Conservation (phyloP, 441 rosid species). For the Flueggea neowawraea region DNA sequence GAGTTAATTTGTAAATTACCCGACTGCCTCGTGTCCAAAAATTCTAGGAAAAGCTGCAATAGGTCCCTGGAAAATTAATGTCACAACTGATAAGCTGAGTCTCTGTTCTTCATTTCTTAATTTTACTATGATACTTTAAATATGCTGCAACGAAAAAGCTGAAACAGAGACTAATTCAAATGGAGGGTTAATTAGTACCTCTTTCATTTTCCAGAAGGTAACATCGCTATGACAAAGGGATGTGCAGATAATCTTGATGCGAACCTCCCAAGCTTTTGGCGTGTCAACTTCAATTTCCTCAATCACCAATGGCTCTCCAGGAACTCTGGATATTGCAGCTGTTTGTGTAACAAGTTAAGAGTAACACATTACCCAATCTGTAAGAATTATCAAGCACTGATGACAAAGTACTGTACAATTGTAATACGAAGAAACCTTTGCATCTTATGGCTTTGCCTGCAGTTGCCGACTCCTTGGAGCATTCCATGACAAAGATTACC, state of each 20-base stretch:
- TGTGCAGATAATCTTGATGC: slow-evolving; percentile 67
- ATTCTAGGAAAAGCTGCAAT: slow-evolving; percentile 44
- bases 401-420: not conserved
- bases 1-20: slow-evolving; percentile 26
- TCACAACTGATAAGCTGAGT: not conserved
- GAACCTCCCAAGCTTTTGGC: slow-evolving; percentile 65
- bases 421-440: slow-evolving; percentile 21
- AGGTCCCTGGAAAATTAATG: slow-evolving; percentile 32
- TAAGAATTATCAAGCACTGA: not conserved
- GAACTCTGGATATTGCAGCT: slow-evolving; percentile 61
- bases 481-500: not conserved
- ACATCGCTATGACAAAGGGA: slow-evolving; percentile 63
- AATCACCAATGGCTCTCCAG: slow-evolving; percentile 48
- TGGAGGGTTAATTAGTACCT: slow-evolving; percentile 20
- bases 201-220: slow-evolving; percentile 42
- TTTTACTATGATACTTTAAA: too few relatives aligned
- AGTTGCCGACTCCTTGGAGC: slow-evolving; percentile 2
- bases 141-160: too few relatives aligned
- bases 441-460: slow-evolving; percentile 34
- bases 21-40: slow-evolving; percentile 70
- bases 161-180: not conserved
- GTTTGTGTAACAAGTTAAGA: not conserved
- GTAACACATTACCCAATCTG: not conserved
- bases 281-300: slow-evolving; percentile 77
- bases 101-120: too few relatives aligned